Base-by-base conservation (phyloP, 371 early-diverging fungal genomes). In the Rhizomucor pusillus region DNA sequence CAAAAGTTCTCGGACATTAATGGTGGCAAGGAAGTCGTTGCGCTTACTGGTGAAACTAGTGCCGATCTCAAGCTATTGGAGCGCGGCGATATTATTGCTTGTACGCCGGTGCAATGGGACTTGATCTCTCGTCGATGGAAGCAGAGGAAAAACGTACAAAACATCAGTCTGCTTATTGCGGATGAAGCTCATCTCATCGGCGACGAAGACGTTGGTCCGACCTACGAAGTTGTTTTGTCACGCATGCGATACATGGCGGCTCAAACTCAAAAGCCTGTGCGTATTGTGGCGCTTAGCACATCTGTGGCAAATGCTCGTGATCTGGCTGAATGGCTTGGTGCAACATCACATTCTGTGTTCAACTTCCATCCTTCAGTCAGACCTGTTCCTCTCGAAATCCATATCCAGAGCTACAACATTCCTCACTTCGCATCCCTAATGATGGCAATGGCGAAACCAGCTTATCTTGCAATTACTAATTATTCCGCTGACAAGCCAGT, bases 21-120 rank as follows among this genome's bases (percentile, higher is more conserved):
- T 47, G 86, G 89, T 33, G 92, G 85, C 44, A 94, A 94, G 78
- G 81, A 74, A 23, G 77, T 95, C 49, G 94, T 90, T 14, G 76
- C 87, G 43, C 82, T 99, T 59, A 98, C 99, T 1, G 99, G 99
- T 22, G 99, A 99, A 64, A 85, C 90, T 0, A 90, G 93, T 52
- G 88, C 94, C 0, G 95, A 97, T 60, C 66, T 92, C 59, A 90
- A 91, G 64, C 76, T 93, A 7, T 51, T 98, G 29, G 92, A 92
- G 60, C 82, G 84, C 33, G 92, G 92, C 29, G 90, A 97, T 73
- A 74, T 99, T 10, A 86, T 99, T 23, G 76, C 98, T 39, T 81
- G 91, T 37, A 99, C 99, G 3, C 99, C 99, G 24, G 82, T 86
- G n/a, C 91, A 97, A 63, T 99, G 99, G 97, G 99, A 99, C 77